Evolutionary conservation across 441 rosid species (phyloP), one percentile per base, ranked within the genome.

Genomic region (Croton setiger): DNA sequence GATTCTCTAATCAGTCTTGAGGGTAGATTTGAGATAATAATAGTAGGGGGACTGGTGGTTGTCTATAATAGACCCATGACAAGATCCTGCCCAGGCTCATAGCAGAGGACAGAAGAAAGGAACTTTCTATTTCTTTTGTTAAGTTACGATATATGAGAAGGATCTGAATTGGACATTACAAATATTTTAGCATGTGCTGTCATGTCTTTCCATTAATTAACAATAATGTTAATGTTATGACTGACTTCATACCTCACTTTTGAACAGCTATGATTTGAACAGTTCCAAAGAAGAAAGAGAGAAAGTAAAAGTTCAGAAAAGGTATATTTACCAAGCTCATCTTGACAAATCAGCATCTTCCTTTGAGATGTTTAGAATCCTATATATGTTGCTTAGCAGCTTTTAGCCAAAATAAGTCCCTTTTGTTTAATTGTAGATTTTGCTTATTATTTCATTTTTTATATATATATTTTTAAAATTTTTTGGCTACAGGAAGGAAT

Each of bases 231-330:
- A 72, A 69, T 33, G 23, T 64, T 12, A 37, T 74, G 55, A 43
- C 60, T 63, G n/a, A 64, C 51, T 60, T 64, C 48, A 5, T 39
- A 58, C 55, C 48, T 3, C 18, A 67, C 15, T n/a, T 21, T 43
- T 52, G 18, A 54, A 75, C 85, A 87, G 92, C 54, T 85, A 81
- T 73, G 86, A 87, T 54, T 83, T 91, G 76, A 93, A 80, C 77
- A 88, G 93, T 75, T 80, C 96, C 52, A 80, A 82, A 78, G 90
- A 88, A 78, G 92, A 91, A 80, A 78, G 98, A 62, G 88, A 93
- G 39, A 54, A 70, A 0, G 72, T 81, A 37, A 85, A 75, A 73
- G 75, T 76, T 56, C 85, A 79, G 76, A 91, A 86, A 74, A 89
- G 97, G 98, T 93, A 70, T 51, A 51, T 47, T 66, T 64, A 4